Percentiles rank a stretch among this genome's conserved stretches.
Evolutionary conservation across 2,329 filamentous ascomycete species (phyloP).

Genomic region (Bipolaris oryzae): DNA sequence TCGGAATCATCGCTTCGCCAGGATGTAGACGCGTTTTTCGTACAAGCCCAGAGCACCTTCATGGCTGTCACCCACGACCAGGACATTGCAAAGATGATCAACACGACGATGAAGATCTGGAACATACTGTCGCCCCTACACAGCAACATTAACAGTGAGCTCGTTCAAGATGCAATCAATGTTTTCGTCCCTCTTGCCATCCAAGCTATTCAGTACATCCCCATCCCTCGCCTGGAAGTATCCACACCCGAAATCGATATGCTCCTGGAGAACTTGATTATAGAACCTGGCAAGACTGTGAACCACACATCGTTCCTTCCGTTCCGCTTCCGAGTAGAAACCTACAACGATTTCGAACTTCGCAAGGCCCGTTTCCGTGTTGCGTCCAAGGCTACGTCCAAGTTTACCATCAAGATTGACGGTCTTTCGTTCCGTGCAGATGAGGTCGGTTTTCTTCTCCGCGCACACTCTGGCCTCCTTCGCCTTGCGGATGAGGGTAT

Average conservation of each 20-base stretch:
- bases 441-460: slow-evolving; percentile 89
- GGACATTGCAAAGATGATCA: slow-evolving; percentile 71
- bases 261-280: slow-evolving; percentile 84
- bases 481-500: slow-evolving; percentile 82
- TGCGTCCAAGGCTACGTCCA: slow-evolving; percentile 69
- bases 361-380: slow-evolving; percentile 76
- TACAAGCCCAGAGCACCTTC: slow-evolving; percentile 71
- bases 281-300: slow-evolving; percentile 84
- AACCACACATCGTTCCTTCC: slow-evolving; percentile 90
- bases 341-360: slow-evolving; percentile 85
- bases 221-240: slow-evolving; percentile 88
- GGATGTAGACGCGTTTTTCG: slow-evolving; percentile 74
- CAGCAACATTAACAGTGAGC: slow-evolving; percentile 68
- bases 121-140: slow-evolving; percentile 71
- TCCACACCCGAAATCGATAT: slow-evolving; percentile 83
- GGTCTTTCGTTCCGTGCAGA: slow-evolving; percentile 84
- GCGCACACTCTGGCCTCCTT: slow-evolving; percentile 75
- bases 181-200: slow-evolving; percentile 81
- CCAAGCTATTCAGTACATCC: slow-evolving; percentile 80
- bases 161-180: slow-evolving; percentile 77
- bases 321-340: slow-evolving; percentile 79
- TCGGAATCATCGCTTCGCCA: slow-evolving; percentile 70
- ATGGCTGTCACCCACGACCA: slow-evolving; percentile 72
- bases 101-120: slow-evolving; percentile 70
- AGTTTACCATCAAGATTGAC: slow-evolving; percentile 78